Evolutionary conservation across 2,329 filamentous ascomycete species (phyloP).

Genomic region (Arachnomyces sp.): DNA sequence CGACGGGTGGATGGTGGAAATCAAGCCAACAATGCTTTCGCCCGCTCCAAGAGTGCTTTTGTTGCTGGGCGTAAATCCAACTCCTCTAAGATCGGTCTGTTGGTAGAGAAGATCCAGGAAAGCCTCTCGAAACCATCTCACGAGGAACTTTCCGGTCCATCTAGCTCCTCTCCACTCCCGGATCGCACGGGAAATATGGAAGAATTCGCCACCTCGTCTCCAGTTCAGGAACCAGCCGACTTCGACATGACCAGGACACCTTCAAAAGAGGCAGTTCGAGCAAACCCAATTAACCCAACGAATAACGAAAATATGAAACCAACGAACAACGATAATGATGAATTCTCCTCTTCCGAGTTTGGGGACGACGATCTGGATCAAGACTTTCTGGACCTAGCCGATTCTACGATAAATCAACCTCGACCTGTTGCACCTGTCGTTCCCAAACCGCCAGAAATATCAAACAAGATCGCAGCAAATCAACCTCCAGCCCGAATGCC

Average conservation of each 20-base stretch:
- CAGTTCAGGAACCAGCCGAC: constrained; percentile 11
- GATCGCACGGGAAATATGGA: constrained; percentile 23
- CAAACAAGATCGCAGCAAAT: not conserved
- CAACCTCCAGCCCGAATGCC: constrained; percentile 3
- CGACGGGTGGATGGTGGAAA: constrained; percentile 47
- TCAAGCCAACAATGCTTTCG: constrained; percentile 36
- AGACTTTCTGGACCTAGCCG: constrained; percentile 34
- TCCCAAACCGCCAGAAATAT: constrained; percentile 7
- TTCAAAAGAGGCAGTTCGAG: constrained; percentile 15
- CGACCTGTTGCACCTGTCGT: constrained; percentile 9
- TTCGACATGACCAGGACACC: constrained; percentile 16
- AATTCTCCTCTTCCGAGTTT: constrained; percentile 36
- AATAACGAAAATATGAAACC: not conserved
- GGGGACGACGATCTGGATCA: constrained; percentile 40
- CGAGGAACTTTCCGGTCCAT: constrained; percentile 23
- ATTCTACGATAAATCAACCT: constrained; percentile 22
- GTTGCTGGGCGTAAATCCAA: constrained; percentile 29
- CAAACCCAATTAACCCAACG: not conserved
- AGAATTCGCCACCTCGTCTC: constrained; percentile 26
- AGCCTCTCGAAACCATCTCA: constrained; percentile 31
- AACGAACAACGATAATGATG: constrained; percentile 2
- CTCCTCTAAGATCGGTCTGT: constrained; percentile 43
- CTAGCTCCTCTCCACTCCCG: constrained; percentile 38
- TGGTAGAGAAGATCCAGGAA: constrained; percentile 59
- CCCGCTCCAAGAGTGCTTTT: constrained; percentile 32